A percentile compares a stretch with the other conserved stretches of the same genome.
Conservation (phyloP, 495 filamentous ascomycete genomes). For the Aspergillus olivimuriae region DNA sequence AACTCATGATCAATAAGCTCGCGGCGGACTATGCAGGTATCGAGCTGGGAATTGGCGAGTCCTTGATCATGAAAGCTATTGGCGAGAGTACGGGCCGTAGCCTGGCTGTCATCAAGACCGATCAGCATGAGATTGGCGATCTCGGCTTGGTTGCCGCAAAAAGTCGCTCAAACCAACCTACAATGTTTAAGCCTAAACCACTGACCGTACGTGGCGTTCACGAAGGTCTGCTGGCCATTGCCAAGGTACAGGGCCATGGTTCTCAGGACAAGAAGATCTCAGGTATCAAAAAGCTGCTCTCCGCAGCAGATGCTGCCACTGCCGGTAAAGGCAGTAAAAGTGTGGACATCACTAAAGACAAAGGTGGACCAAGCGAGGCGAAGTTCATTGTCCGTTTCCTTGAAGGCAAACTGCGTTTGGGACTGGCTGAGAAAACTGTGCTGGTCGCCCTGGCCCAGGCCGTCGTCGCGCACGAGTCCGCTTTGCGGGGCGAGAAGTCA, state of each 20-base stretch:
- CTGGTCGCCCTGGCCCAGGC: conserved; percentile 85
- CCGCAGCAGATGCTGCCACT: conserved; percentile 68
- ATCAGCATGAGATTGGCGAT: conserved; percentile 94
- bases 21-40: conserved; percentile 95
- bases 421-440: conserved; percentile 87
- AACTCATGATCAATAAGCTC: conserved; percentile 96
- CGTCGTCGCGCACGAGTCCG: conserved; percentile 72
- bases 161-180: conserved; percentile 85
- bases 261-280: conserved; percentile 87
- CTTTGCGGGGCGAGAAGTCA: conserved; percentile 55
- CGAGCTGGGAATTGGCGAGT: conserved; percentile 94
- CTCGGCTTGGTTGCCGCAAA: conserved; percentile 92
- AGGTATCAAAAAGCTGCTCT: conserved; percentile 88
- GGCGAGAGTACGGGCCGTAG: conserved; percentile 89
- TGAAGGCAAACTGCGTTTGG: conserved; percentile 88
- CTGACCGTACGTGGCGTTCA: conserved; percentile 83
- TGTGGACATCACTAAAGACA: conserved; percentile 84
- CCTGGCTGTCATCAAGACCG: conserved; percentile 77
- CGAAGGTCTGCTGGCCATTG: conserved; percentile 81
- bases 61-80: conserved; percentile 96
- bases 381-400: conserved; percentile 90
- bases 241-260: conserved; percentile 78
- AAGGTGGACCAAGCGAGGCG: conserved; percentile 89
- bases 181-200: conserved; percentile 95
- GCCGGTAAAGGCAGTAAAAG: conserved; percentile 61